Base-by-base conservation (phyloP, 2,329 filamentous ascomycete genomes). In the Fusarium sp. region DNA sequence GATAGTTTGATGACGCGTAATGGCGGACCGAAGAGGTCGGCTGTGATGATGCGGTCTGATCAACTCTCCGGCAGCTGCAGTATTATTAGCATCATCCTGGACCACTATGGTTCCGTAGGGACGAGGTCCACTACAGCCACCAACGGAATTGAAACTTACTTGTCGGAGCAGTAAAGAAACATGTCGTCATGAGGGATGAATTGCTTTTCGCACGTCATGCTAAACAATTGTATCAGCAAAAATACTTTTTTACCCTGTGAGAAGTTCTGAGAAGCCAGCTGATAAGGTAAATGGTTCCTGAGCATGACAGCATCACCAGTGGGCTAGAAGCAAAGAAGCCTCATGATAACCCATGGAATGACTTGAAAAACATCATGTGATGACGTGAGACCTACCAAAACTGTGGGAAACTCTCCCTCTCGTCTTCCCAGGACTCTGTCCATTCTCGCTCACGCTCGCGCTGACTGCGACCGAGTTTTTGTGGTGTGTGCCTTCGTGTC, bases 171-270 rank as follows among this genome's bases (percentile, higher is more conserved):
- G 81, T 91, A 91, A 45, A 90, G 79, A 67, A 85, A 83, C 68
- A 83, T 86, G 73, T 88, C 88, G 75, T 88, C 86, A 42, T 85
- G 82, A 53, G 88, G 85, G 27, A 89, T 80, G 78, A 91, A 91
- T 80, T 91, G 88, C 81, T 90, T 91, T 78, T 91, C 89, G 79
- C 89, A 91, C 13, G 85, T 87, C 89, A 90, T 91, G 80, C 89
- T 91, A 74, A 23, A 33, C 64, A 60, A 58, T 14, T 32, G 64
- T 49, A 69, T 79, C 67, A 77, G 73, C 67, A 55, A 63, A 70
- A 45, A 18, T 27, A 32, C 37, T 57, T 26, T 17, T 53, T 23
- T 30, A 38, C 11, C 40, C 48, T 13, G n/a, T 40, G 40, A 14
- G 26, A 26, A 53, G 53, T 42, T 30, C 17, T 48, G 23, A 23